Percentiles rank a stretch among this genome's conserved stretches.
Conservation (phyloP, 148 eudicot species). For the Camellia japonica region DNA sequence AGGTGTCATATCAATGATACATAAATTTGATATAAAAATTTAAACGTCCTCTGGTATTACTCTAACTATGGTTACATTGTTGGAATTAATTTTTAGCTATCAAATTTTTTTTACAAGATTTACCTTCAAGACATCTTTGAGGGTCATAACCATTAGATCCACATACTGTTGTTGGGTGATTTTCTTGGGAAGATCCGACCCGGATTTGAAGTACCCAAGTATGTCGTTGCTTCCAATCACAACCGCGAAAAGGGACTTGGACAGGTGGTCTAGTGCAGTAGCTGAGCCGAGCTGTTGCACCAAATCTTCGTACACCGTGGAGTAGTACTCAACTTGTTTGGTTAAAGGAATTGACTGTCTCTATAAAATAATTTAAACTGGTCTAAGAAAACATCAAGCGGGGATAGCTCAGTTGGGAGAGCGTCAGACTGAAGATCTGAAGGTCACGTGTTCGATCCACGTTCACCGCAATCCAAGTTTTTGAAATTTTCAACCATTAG, state of each 20-base stretch:
- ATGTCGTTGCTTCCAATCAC: slow-evolving; percentile 79
- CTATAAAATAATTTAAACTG: neutral
- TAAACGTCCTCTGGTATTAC: too few relatives aligned
- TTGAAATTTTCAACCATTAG: too few relatives aligned
- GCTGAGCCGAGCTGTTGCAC: slow-evolving; percentile 35
- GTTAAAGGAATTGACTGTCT: slow-evolving; percentile 31
- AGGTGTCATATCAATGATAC: too few relatives aligned
- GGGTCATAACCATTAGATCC: slow-evolving; percentile 41
- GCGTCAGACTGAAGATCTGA: slow-evolving; percentile 70
- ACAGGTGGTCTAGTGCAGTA: slow-evolving; percentile 32
- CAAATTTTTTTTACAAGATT: too few relatives aligned
- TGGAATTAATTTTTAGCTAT: too few relatives aligned
- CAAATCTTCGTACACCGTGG: slow-evolving; percentile 34
- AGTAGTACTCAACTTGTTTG: slow-evolving; percentile 43
- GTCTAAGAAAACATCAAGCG: neutral
- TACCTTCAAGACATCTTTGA: slow-evolving; percentile 52
- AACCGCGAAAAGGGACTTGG: slow-evolving; percentile 55
- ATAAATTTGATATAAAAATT: too few relatives aligned
- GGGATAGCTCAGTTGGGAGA: slow-evolving; percentile 54
- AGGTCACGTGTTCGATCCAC: slow-evolving; percentile 87
- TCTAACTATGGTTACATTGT: too few relatives aligned
- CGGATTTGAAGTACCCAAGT: slow-evolving; percentile 40
- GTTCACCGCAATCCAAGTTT: slow-evolving; percentile 54
- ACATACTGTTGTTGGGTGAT: slow-evolving; percentile 46
- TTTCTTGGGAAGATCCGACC: slow-evolving; percentile 2